Evolutionary conservation across 1,139 yeast species (phyloP), one percentile per base, ranked within the genome.

Genomic region (Debaryomyces subglobosus): DNA sequence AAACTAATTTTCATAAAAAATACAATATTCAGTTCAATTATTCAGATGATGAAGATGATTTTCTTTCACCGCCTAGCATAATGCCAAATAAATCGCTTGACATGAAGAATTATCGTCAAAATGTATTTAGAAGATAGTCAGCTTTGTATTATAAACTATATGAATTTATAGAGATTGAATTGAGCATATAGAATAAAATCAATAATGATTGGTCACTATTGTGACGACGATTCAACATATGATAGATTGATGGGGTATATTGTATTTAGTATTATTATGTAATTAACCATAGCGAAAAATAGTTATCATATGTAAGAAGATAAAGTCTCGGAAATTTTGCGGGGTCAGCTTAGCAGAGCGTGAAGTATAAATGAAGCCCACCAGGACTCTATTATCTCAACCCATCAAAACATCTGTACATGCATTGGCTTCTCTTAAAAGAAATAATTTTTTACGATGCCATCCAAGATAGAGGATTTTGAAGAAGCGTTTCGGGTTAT

Each of bases 401-500:
- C 13, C n/a, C 30, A 27, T 5, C 13, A 27, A 12, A 12, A 4
- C 30, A 27, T 27, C 12, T 27, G 30, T 5, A n/a, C 13, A 12
- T 12, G 7, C 4, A 27, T 3, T 27, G 4, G 13, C 5, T 27
- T n/a, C 13, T 4, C 30, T 9, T 8, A 4, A 27, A 6, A 27
- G 10, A 12, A 12, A 16, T 16, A 6, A 33, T 33, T 18, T 33
- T 12, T 2, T 12, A n/a, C 12, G 13, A 35, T 35, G 38, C 5
- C 38, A 5, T 3, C 23, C 8, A 35, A 20, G 38, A 35, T 35
- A 18, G 38, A 35, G 25, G 67, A 65, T 50, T 69, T 76, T 51
- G 78, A 74, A 55, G 78, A 74, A 47, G 75, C 74, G 1, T 66
- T 73, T 39, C 56, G 68, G 13, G 71, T 76, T n/a, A 53, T 57